Conservation (phyloP, 768 basidiomycete genomes). For the Exsudoporus frostii region DNA sequence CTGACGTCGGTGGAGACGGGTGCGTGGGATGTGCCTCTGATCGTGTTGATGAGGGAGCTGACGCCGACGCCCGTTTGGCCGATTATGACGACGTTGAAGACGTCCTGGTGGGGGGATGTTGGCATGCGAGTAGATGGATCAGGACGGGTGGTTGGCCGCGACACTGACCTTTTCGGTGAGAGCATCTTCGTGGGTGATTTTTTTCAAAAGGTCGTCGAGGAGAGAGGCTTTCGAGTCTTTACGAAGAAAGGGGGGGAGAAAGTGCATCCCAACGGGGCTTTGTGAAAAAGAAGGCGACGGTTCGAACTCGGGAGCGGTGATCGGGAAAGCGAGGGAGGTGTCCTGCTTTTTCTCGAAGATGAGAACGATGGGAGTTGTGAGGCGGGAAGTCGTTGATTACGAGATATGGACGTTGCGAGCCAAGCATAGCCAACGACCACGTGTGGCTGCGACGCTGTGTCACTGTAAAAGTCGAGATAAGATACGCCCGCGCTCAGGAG, state of each 20-base stretch:
- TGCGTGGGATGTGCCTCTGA: slow-evolving; percentile 20
- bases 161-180: slow-evolving; percentile 24
- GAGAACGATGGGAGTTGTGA: slow-evolving; percentile 17
- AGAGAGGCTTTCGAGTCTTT: slow-evolving; percentile 25
- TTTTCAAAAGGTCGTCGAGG: slow-evolving; percentile 23
- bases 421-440: background rate
- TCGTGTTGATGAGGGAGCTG: slow-evolving; percentile 42
- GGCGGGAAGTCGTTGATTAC: background rate
- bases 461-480: too few relatives aligned
- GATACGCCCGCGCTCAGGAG: too few relatives aligned
- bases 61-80: slow-evolving; percentile 34
- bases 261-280: slow-evolving; percentile 21
- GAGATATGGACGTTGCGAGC: slow-evolving; percentile 6
- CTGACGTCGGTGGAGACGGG: slow-evolving; percentile 29
- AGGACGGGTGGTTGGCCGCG: background rate
- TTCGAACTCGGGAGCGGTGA: slow-evolving; percentile 3
- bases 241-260: slow-evolving; percentile 26
- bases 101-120: slow-evolving; percentile 15
- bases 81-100: slow-evolving; percentile 31
- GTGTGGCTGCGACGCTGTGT: too few relatives aligned
- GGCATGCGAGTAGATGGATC: background rate
- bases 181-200: slow-evolving; percentile 19
- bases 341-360: slow-evolving; percentile 12
- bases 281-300: slow-evolving; percentile 1
- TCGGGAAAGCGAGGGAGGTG: slow-evolving; percentile 10